Conservation (phyloP, 768 basidiomycete species). For the Tricholoma matsutake region DNA sequence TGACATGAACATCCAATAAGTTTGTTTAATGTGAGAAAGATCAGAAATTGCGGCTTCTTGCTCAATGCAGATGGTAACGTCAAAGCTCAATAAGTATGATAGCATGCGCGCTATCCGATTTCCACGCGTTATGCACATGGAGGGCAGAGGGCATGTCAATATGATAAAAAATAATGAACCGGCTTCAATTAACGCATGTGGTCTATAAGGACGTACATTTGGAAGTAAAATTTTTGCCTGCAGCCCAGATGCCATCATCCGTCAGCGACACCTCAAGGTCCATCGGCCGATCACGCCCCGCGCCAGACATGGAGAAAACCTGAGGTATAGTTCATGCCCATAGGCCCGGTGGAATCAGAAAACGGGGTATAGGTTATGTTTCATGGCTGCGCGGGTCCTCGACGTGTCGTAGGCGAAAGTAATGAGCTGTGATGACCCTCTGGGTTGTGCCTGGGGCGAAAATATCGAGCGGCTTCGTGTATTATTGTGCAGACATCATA, state of each 20-base stretch:
- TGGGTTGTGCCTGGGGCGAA: background rate
- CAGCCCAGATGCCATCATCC: background rate
- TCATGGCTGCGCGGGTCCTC: background rate
- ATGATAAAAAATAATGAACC: background rate
- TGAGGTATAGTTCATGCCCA: background rate
- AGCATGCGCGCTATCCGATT: background rate
- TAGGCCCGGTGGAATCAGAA: background rate
- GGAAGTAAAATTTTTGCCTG: background rate
- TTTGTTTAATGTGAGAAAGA: background rate
- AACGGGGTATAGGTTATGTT: background rate
- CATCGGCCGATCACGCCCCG: background rate
- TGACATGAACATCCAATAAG: background rate
- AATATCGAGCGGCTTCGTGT: background rate
- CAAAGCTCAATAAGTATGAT: background rate
- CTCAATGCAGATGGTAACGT: background rate
- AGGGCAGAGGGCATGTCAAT: background rate
- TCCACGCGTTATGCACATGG: slow-evolving; percentile 3
- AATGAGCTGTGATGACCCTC: background rate
- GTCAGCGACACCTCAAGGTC: background rate
- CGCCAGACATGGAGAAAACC: background rate
- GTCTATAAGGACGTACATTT: background rate
- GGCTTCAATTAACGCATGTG: background rate
- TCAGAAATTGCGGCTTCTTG: background rate
- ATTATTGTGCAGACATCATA: background rate
- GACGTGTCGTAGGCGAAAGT: background rate